phyloP scores from a whole-genome alignment of 2,329 filamentous ascomycete species.

The Aspergillus floridensis region DNA sequence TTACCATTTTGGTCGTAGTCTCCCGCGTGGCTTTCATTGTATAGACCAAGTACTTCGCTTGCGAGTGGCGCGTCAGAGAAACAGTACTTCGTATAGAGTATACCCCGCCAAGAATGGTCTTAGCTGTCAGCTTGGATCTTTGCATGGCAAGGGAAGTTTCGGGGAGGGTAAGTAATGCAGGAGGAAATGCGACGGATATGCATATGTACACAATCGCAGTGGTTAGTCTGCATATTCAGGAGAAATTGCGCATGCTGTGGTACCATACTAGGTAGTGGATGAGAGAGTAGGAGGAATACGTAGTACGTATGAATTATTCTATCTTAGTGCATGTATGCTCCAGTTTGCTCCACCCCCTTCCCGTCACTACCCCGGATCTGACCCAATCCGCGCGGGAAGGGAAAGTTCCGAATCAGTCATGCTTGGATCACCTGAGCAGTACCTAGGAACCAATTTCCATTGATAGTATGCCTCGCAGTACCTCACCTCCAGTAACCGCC shows the following conservation, averaged over 20 bases:
- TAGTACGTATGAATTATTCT: too few relatives aligned
- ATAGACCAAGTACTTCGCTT: neutral
- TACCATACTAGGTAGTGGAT: too few relatives aligned
- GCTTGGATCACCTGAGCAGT: too few relatives aligned
- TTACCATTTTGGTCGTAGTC: neutral
- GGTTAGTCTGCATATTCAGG: too few relatives aligned
- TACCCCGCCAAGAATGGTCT: neutral
- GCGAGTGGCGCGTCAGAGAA: neutral
- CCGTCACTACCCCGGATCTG: constrained; percentile 2
- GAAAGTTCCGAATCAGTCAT: neutral
- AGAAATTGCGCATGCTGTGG: too few relatives aligned
- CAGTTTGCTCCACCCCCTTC: neutral
- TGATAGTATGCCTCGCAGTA: too few relatives aligned
- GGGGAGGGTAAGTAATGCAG: too few relatives aligned
- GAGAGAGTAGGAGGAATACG: too few relatives aligned
- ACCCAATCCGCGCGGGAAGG: neutral
- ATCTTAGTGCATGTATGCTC: neutral
- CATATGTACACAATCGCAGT: too few relatives aligned
- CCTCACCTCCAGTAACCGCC: too few relatives aligned
- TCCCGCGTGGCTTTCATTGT: neutral
- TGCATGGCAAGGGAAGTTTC: neutral
- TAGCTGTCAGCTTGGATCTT: neutral
- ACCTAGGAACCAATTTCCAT: too few relatives aligned
- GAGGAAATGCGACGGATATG: too few relatives aligned
- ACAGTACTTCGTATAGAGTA: neutral